Conservation (phyloP, 1,284 basidiomycete species). For the Coniophora puteana region DNA sequence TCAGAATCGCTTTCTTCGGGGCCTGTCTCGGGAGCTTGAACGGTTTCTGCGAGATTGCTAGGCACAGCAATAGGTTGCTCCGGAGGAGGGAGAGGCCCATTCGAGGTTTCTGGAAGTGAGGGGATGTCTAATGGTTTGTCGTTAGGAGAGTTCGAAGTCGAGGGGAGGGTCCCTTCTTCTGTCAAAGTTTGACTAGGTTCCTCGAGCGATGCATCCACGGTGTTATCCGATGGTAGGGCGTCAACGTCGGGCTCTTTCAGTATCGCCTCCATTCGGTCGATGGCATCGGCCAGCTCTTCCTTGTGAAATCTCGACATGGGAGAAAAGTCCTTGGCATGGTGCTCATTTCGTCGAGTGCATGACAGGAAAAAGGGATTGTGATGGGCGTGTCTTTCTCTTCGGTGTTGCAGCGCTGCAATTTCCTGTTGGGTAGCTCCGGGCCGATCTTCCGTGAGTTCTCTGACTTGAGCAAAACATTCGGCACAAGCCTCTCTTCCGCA, state of each 20-base stretch:
- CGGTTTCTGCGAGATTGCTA: slow-evolving; percentile 8
- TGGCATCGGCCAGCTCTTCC: slow-evolving; percentile 59
- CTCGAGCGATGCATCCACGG: slow-evolving; percentile 23
- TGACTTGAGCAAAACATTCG: slow-evolving; percentile 75
- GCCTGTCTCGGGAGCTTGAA: slow-evolving; percentile 13
- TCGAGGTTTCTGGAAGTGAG: slow-evolving; percentile 11
- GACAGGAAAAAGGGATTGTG: slow-evolving; percentile 70
- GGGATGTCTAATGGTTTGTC: not conserved
- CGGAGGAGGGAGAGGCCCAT: slow-evolving; percentile 3
- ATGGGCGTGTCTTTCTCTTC: slow-evolving; percentile 58
- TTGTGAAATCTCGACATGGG: slow-evolving; percentile 77
- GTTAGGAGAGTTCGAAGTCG: not conserved
- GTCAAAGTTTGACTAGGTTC: slow-evolving; percentile 10
- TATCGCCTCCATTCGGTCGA: slow-evolving; percentile 63
- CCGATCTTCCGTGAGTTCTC: slow-evolving; percentile 54
- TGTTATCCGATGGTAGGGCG: slow-evolving; percentile 16
- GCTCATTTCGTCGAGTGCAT: slow-evolving; percentile 67
- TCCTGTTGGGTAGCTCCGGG: slow-evolving; percentile 44
- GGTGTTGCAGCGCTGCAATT: slow-evolving; percentile 42
- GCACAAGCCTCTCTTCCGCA: slow-evolving; percentile 90
- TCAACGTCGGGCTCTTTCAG: slow-evolving; percentile 30
- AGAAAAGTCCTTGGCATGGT: slow-evolving; percentile 64
- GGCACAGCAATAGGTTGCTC: slow-evolving; percentile 9
- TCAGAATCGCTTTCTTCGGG: slow-evolving; percentile 14
- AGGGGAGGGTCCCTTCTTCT: too few species aligned